Evolutionary conservation across 2,329 filamentous ascomycete genomes (phyloP), one percentile per base, ranked within the genome.

Genomic region (Diplodia corticola): DNA sequence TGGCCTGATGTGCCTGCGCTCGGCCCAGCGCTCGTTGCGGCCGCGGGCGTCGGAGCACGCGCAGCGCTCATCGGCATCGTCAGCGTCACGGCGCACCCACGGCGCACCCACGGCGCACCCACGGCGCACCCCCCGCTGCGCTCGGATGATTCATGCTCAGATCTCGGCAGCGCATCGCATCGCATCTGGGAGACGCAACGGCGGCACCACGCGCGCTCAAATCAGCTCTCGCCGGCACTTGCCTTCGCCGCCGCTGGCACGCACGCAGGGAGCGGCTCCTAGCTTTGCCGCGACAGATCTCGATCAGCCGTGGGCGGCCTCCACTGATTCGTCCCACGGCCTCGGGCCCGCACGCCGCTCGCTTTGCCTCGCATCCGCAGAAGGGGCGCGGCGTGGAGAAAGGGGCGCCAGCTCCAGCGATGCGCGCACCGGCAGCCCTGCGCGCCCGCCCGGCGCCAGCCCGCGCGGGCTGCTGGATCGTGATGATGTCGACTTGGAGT

Each of bases 261-360:
- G 35, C 61, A 46, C 49, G 61, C 61, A 64, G 61, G 61, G 61
- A 64, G 61, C 48, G 49, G 48, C 48, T 51, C 22, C 48, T 64
- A 64, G 61, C 49, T 53, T 49, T 64, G 61, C 49, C 49, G 61
- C 59, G 55, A 60, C 59, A 64, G 61, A 64, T 64, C 61, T 50
- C 46, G 61, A 64, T 64, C 61, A 22, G 59, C 49, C 61, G 49
- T 46, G 37, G 61, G 46, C 44, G 26, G 46, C 60, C 60, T 53
- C 60, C 60, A 63, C 60, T 64, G 61, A 65, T 59, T 65, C 40
- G 63, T 49, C 51, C 51, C 63, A 50, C 28, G 51, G 26, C 22
- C 28, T 54, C 44, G 63, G 63, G 51, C 33, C 51, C 63, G 63
- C 50, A 55, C 49, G 37, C 61, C 50, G 61, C 57, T 61, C 57